Evolutionary conservation across 345 rosid genomes (phyloP), one percentile per base, ranked within the genome.

Genomic region (Zanthoxylum bungeanum): DNA sequence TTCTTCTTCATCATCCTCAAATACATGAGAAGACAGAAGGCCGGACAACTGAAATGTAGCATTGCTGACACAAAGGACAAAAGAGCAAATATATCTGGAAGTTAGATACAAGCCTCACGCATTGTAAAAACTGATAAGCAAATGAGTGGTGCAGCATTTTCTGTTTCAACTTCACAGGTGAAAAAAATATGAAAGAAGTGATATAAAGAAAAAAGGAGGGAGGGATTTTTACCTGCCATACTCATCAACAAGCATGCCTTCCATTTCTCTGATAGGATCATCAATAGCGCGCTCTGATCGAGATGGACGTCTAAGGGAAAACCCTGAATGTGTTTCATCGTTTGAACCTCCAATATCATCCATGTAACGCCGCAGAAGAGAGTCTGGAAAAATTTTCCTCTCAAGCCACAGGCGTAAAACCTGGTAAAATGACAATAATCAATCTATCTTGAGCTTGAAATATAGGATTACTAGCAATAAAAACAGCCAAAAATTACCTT

Each of bases 261-360:
- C 99, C 98, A 95, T 95, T 83, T 84, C 94, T 79, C 99, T 88
- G 25, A 95, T 83, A 52, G 99, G 99, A 75, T 95, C 99, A 74
- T 95, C 94, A 33, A 95, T 79, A 55, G 97, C 85, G 61, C 99
- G 92, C 81, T 95, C 98, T 47, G 93, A 85, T 76, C 89, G 91
- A 75, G 99, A 89, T 69, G 98, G 99, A 60, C 94, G 91, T 69
- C 90, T 79, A 28, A 82, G 77, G 73, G 93, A 81, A 77, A 84
- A 85, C 59, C 89, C 92, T 77, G 78, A 76, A 57, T 88, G 78
- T 37, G 82, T 74, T 67, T 88, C 91, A 62, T 84, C 93, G 81
- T 85, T 88, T 71, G 98, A 84, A 78, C 76, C 83, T 74, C 97
- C 92, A 79, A 95, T 81, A 64, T 88, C 93, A 80, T 89, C 89